Percentiles rank a stretch among this genome's conserved stretches.
Evolutionary conservation across 768 basidiomycete species (phyloP).

Genomic region (Pisolithus sp.): DNA sequence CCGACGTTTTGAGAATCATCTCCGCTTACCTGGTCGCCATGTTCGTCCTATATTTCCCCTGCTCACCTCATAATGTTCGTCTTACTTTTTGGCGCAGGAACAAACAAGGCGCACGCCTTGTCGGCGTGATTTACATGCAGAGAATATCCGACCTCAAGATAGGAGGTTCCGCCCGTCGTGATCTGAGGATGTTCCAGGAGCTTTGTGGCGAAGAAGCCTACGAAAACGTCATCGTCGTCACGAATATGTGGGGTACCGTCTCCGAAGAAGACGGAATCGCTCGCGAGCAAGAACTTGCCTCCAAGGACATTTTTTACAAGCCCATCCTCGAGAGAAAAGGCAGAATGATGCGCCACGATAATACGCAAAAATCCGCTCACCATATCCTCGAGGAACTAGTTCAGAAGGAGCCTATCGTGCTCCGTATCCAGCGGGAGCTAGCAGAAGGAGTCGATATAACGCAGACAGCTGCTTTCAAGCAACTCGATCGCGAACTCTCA

Average conservation of each 20-base stretch:
- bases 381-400: slow-evolving; percentile 39
- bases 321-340: slow-evolving; percentile 43
- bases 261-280: slow-evolving; percentile 28
- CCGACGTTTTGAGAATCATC: slow-evolving; percentile 46
- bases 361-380: slow-evolving; percentile 38
- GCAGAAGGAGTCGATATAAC: slow-evolving; percentile 41
- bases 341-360: slow-evolving; percentile 36
- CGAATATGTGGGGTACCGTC: slow-evolving; percentile 48
- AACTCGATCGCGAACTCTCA: slow-evolving; percentile 44
- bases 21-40: slow-evolving; percentile 32
- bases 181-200: slow-evolving; percentile 46
- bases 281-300: slow-evolving; percentile 41
- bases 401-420: slow-evolving; percentile 32
- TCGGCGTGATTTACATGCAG: slow-evolving; percentile 49
- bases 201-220: slow-evolving; percentile 49
- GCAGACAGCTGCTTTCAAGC: slow-evolving; percentile 49
- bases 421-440: slow-evolving; percentile 52
- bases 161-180: slow-evolving; percentile 41
- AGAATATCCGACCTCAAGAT: slow-evolving; percentile 45
- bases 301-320: slow-evolving; percentile 42
- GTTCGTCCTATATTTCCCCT: slow-evolving; percentile 12
- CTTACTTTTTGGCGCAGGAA: slow-evolving; percentile 16
- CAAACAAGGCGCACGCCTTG: slow-evolving; percentile 32
- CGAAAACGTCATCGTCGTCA: slow-evolving; percentile 44
- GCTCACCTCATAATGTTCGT: not conserved